Percentiles rank a stretch among this genome's conserved stretches.
Evolutionary conservation across 2,329 filamentous ascomycete genomes (phyloP).

Genomic region (Colletotrichum ledebouriae): DNA sequence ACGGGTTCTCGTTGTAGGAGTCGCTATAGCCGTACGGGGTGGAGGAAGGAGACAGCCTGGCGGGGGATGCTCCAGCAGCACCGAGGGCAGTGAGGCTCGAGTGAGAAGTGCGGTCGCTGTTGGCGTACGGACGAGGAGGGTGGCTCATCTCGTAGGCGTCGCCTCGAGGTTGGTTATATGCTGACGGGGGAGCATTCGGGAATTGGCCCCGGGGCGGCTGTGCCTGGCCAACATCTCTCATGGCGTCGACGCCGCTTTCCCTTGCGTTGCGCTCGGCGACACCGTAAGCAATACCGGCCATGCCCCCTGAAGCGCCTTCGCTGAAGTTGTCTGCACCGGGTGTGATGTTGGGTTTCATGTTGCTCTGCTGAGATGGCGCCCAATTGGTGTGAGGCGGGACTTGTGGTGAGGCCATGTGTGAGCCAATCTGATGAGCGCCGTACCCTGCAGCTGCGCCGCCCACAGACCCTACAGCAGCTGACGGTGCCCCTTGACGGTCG

Average conservation of each 20-base stretch:
- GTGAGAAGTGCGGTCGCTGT: slow-evolving; percentile 56
- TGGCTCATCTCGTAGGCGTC: slow-evolving; percentile 45
- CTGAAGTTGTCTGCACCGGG: slow-evolving; percentile 78
- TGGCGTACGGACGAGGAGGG: slow-evolving; percentile 26
- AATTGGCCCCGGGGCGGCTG: slow-evolving; percentile 46
- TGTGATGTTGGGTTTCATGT: slow-evolving; percentile 60
- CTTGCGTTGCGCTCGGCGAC: slow-evolving; percentile 75
- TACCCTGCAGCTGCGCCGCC: slow-evolving; percentile 45
- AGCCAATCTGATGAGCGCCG: slow-evolving; percentile 31
- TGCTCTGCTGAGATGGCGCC: slow-evolving; percentile 40
- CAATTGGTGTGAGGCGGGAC: slow-evolving; percentile 36
- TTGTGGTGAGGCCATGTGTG: slow-evolving; percentile 32
- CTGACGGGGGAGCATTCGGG: slow-evolving; percentile 40
- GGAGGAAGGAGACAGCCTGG: slow-evolving; percentile 60
- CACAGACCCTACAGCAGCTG: slow-evolving; percentile 44
- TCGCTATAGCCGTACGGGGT: slow-evolving; percentile 62
- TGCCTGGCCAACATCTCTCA: slow-evolving; percentile 56
- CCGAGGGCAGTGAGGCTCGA: slow-evolving; percentile 58
- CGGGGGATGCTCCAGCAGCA: slow-evolving; percentile 51
- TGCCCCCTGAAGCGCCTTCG: slow-evolving; percentile 72
- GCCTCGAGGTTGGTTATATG: slow-evolving; percentile 43
- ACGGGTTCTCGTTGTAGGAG: slow-evolving; percentile 74
- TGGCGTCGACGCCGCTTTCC: slow-evolving; percentile 74
- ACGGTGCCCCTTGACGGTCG: slow-evolving; percentile 46
- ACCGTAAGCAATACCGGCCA: slow-evolving; percentile 75